phyloP scores from a whole-genome alignment of 2,329 filamentous ascomycete genomes.

The Thelonectria blattea region DNA sequence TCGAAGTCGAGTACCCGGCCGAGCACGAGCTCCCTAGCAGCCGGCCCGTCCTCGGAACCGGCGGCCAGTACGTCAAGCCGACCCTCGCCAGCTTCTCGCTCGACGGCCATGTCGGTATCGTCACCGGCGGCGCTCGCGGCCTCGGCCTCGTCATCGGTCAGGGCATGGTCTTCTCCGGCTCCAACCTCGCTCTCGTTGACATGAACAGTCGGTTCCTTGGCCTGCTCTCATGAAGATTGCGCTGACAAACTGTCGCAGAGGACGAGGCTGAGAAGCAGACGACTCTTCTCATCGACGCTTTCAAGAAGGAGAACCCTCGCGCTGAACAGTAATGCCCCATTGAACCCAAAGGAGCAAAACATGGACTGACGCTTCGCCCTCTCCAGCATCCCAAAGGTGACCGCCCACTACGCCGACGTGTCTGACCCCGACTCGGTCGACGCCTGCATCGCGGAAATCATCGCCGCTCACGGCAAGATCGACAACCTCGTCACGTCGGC shows the following conservation, averaged over 20 bases:
- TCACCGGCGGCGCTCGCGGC: constrained; percentile 90
- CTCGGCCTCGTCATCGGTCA: constrained; percentile 93
- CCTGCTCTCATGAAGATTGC: neutral
- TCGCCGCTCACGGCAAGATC: constrained; percentile 73
- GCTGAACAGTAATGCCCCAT: constrained; percentile 63
- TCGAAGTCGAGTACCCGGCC: constrained; percentile 79
- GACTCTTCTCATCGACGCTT: constrained; percentile 73
- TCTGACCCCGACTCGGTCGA: constrained; percentile 81
- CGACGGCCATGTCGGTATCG: constrained; percentile 80
- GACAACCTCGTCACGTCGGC: constrained; percentile 95
- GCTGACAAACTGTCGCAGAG: constrained; percentile 56
- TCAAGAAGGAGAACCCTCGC: constrained; percentile 80
- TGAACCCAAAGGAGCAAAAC: neutral
- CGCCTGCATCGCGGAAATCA: constrained; percentile 68
- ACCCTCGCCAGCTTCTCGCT: constrained; percentile 87
- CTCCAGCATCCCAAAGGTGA: constrained; percentile 76
- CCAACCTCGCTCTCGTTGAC: constrained; percentile 90
- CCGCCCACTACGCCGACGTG: constrained; percentile 89
- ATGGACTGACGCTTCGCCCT: constrained; percentile 6
- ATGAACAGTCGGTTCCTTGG: constrained; percentile 73
- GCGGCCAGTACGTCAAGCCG: constrained; percentile 82
- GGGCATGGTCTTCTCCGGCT: constrained; percentile 85
- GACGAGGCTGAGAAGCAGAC: constrained; percentile 85
- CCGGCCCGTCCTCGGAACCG: constrained; percentile 74
- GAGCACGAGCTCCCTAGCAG: constrained; percentile 75